phyloP scores from a whole-genome alignment of 2,329 filamentous ascomycete species.

The Teratosphaeria epicoccoides region DNA sequence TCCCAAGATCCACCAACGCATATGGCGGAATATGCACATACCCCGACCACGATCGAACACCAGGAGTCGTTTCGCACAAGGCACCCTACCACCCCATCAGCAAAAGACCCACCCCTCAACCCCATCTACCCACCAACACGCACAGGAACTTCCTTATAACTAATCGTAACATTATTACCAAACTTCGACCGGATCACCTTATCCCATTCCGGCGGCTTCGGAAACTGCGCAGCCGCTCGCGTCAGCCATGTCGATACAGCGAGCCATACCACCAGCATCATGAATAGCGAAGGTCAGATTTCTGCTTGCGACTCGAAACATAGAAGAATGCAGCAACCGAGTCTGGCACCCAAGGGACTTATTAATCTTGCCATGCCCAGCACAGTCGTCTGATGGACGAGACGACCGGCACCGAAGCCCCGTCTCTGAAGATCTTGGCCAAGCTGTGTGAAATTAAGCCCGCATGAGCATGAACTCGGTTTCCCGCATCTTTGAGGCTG shows the following conservation, averaged over 20 bases:
- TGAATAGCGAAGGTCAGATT: no score
- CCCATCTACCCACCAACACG: neutral
- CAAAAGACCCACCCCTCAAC: neutral
- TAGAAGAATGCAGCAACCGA: no score
- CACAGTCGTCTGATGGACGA: no score
- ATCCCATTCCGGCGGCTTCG: conserved; percentile 4
- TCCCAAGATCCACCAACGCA: conserved; percentile 26
- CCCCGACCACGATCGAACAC: conserved; percentile 40
- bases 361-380: no score
- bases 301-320: no score
- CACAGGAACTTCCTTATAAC: conserved; percentile 7
- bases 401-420: no score
- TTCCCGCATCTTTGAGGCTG: no score
- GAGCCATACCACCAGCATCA: neutral
- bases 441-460: no score
- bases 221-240: conserved; percentile 6
- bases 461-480: no score
- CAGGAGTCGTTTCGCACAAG: conserved; percentile 43
- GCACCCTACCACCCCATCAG: conserved; percentile 7
- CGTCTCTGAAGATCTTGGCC: no score
- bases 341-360: no score
- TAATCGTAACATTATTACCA: conserved; percentile 9
- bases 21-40: conserved; percentile 34
- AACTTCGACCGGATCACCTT: conserved; percentile 2
- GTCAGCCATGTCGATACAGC: neutral